Base-by-base conservation (phyloP, 2,329 filamentous ascomycete genomes). In the Penicillium sp. region DNA sequence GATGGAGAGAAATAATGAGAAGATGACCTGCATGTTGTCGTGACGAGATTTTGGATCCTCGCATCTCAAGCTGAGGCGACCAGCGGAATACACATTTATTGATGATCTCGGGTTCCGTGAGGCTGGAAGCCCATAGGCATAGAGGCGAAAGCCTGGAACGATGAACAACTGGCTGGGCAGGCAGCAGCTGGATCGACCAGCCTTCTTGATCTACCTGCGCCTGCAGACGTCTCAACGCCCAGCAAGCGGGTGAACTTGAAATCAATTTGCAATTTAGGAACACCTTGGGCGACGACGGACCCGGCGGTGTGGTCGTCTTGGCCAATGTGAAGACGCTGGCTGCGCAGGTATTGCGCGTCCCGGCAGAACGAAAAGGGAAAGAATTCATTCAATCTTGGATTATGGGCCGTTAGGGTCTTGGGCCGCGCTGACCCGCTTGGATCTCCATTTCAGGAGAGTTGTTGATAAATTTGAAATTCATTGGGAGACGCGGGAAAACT, bases 301-400 rank as follows among this genome's bases (percentile, higher is more conserved):
- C 45, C 33, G 55, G 55, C 55, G 55, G 55, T 57, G 37, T 42
- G 52, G 16, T 16, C 38, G 33, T 26, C 51, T 28, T 14, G 51
- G 51, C 51, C 51, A 53, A 53, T 53, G 51, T 28, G 13, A 7
- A 40, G 48, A 5, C 26, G 22, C 35, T 53, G 4, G 33, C 51
- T 14, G 51, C 51, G 22, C 57, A 55, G 52, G 28, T 38, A 52
- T 59, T 59, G 57, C 57, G 57, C 51, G 57, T 59, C 57, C 52
- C 51, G 42, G 51, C 57, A 55, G 45, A 59, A 59, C 7, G n/a
- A 52, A 48, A n/a, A 54, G 13, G 35, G 35, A 40, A 11, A 13
- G 45, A 51, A n/a, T 40, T 14, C 13, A 14, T 14, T 37, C 4
- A 37, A 37, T 37, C 11, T 5, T 37, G 35, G 14, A 37, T 22